phyloP scores from a whole-genome alignment of 495 filamentous ascomycete genomes.

The Alectoria sarmentosa region DNA sequence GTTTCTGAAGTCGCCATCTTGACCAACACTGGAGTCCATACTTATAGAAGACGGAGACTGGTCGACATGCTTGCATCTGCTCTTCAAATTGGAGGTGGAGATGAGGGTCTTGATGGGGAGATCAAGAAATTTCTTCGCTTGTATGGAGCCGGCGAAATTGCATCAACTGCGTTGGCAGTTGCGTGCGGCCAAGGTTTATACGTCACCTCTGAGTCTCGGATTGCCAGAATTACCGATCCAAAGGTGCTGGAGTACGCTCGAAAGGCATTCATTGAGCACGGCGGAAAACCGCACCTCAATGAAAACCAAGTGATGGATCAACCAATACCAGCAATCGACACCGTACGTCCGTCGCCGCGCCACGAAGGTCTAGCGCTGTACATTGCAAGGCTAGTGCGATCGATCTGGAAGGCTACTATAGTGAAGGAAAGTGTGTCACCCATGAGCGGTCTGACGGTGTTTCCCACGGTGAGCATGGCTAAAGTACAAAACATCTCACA shows the following conservation, averaged over 20 bases:
- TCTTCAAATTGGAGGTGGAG: slow-evolving; percentile 61
- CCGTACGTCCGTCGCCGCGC: slow-evolving; percentile 77
- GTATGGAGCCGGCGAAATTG: slow-evolving; percentile 80
- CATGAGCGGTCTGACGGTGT: slow-evolving; percentile 43
- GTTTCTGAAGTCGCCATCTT: slow-evolving; percentile 81
- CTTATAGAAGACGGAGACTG: slow-evolving; percentile 72
- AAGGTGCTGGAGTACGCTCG: slow-evolving; percentile 75
- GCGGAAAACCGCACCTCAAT: slow-evolving; percentile 70
- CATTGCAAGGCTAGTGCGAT: slow-evolving; percentile 73
- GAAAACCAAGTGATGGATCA: slow-evolving; percentile 65
- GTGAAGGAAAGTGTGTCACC: slow-evolving; percentile 50
- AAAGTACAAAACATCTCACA: slow-evolving; percentile 74
- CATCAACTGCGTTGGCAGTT: slow-evolving; percentile 89
- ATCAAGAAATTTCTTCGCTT: slow-evolving; percentile 70
- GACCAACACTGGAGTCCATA: slow-evolving; percentile 81
- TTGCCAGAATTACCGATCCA: slow-evolving; percentile 67
- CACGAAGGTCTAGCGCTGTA: slow-evolving; percentile 85
- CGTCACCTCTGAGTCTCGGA: slow-evolving; percentile 59
- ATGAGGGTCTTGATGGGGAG: slow-evolving; percentile 74
- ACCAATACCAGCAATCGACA: slow-evolving; percentile 55
- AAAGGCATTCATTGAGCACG: slow-evolving; percentile 81
- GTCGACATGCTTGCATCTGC: slow-evolving; percentile 89
- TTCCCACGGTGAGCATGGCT: slow-evolving; percentile 44
- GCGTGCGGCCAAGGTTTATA: slow-evolving; percentile 87
- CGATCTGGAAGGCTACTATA: slow-evolving; percentile 72